phyloP scores from a whole-genome alignment of 768 basidiomycete species.

The Calvatia gigantea region DNA sequence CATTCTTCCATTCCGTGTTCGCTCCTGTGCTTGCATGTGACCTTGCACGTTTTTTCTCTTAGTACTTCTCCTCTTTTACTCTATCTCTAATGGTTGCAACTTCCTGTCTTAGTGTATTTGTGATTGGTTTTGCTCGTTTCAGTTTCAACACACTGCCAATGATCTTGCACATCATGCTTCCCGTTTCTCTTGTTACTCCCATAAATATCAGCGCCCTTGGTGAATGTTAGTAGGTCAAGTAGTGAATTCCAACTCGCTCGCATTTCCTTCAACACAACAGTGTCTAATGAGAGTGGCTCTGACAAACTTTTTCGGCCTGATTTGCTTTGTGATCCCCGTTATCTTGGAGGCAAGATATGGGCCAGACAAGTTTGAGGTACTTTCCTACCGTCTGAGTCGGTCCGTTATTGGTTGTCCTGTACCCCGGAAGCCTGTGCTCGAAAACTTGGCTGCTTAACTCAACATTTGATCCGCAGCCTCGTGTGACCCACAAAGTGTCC shows the following conservation, averaged over 20 bases:
- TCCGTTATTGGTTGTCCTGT: too few species aligned
- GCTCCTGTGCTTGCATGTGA: neutral
- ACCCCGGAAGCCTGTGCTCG: too few species aligned
- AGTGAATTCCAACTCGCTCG: neutral
- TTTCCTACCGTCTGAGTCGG: too few species aligned
- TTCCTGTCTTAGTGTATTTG: conserved; percentile 2
- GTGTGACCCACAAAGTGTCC: too few species aligned
- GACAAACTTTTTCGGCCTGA: too few species aligned
- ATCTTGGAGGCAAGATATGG: too few species aligned
- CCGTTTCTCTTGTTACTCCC: neutral
- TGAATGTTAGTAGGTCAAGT: neutral
- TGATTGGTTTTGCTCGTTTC: neutral
- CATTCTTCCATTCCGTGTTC: neutral
- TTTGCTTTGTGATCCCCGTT: too few species aligned
- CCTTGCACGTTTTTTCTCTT: neutral
- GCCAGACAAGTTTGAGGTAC: too few species aligned
- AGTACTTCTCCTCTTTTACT: neutral
- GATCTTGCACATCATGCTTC: neutral
- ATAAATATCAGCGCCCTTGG: neutral
- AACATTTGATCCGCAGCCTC: too few species aligned
- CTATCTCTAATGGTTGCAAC: neutral
- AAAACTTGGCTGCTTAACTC: too few species aligned
- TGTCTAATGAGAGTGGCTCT: too few species aligned
- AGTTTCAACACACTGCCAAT: neutral
- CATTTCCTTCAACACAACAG: neutral